A percentile compares a stretch with the other conserved stretches of the same genome.
These are phyloP conservation scores for Mycena leptocephala DNA, from an alignment of 768 basidiomycete species.

Conservation along the genomic window DNA sequence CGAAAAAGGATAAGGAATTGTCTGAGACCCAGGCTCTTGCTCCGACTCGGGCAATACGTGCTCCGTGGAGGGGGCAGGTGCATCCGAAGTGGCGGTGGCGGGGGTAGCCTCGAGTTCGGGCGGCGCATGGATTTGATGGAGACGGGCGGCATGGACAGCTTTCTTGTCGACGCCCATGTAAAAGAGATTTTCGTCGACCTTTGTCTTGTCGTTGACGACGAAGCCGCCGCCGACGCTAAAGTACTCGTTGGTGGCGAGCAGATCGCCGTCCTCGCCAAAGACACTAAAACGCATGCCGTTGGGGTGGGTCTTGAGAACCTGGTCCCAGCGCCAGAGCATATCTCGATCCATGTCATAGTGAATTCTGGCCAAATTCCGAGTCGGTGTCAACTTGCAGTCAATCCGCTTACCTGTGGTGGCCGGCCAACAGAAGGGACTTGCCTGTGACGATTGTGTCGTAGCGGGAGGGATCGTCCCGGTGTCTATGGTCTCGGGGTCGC, in stretches of 20 bases:
- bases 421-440: conserved; percentile 80
- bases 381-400: no score
- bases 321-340: conserved; percentile 91
- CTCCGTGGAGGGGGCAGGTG: conserved; percentile 11
- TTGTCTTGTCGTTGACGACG: conserved; percentile 95
- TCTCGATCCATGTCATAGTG: conserved; percentile 91
- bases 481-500: conserved; percentile 95
- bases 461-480: conserved; percentile 85
- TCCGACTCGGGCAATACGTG: neutral
- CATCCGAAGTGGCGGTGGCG: conserved; percentile 31
- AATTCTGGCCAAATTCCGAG: no score
- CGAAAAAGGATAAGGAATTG: conserved; percentile 81
- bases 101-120: conserved; percentile 48
- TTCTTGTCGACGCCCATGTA: conserved; percentile 93
- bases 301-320: conserved; percentile 90
- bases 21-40: conserved; percentile 7
- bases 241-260: conserved; percentile 96
- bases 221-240: conserved; percentile 96
- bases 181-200: conserved; percentile 95
- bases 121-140: conserved; percentile 74
- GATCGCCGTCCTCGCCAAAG: conserved; percentile 85
- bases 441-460: conserved; percentile 79
- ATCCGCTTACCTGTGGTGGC: conserved; percentile 76
- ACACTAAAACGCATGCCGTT: conserved; percentile 96
- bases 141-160: conserved; percentile 84